Percentiles rank a stretch among this genome's conserved stretches.
These are phyloP conservation scores for Penicillium flavigenum DNA, from an alignment of 495 filamentous ascomycete species.

Conservation along the genomic window DNA sequence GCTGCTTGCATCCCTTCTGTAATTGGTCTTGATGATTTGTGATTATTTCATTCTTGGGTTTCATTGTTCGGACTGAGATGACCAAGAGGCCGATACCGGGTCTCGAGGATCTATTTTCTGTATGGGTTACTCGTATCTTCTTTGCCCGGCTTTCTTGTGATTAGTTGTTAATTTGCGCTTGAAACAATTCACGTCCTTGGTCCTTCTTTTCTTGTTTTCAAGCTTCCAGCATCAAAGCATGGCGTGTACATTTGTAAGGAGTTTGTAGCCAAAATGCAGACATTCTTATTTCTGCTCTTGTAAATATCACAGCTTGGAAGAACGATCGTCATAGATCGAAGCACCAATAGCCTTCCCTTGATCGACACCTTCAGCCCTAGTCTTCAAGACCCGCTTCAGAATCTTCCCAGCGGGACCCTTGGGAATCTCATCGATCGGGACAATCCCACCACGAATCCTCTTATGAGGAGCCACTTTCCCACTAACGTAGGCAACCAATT, in stretches of 20 bases:
- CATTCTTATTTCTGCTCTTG: not conserved
- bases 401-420: constrained; percentile 13
- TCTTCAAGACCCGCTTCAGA: constrained; percentile 13
- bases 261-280: not conserved
- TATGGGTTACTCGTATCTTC: not conserved
- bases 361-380: not conserved
- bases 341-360: not conserved
- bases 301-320: constrained; percentile 4
- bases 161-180: constrained; percentile 19
- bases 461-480: constrained; percentile 9
- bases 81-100: not conserved
- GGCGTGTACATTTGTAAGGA: constrained; percentile 1
- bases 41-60: not conserved
- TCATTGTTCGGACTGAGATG: not conserved
- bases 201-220: constrained; percentile 3
- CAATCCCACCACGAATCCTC: constrained; percentile 10
- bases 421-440: constrained; percentile 9
- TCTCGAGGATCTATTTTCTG: constrained; percentile 4
- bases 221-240: not conserved
- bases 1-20: constrained; percentile 29
- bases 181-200: constrained; percentile 13
- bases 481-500: not conserved
- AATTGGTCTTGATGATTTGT: constrained; percentile 4
- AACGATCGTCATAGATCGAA: not conserved
- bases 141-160: constrained; percentile 11